Conservation (phyloP, 495 filamentous ascomycete genomes). For the Podospora australis region DNA sequence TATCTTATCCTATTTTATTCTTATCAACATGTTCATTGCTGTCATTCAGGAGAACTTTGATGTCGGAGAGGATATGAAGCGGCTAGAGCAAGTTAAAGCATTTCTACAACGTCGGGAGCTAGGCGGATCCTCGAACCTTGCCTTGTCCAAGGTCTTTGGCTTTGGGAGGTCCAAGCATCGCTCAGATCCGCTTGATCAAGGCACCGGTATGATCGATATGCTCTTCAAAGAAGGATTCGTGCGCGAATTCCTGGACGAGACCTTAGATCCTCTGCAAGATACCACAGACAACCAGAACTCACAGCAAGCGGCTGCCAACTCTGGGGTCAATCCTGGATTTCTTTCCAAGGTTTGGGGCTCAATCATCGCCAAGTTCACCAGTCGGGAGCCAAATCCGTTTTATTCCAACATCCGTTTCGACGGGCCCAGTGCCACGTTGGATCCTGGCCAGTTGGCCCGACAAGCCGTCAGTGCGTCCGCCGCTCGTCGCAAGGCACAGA, state of each 20-base stretch:
- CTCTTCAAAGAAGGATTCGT: constrained; percentile 92
- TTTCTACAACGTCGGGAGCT: constrained; percentile 91
- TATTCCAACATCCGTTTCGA: constrained; percentile 76
- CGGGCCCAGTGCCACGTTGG: constrained; percentile 64
- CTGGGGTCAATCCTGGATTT: constrained; percentile 43
- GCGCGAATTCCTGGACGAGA: constrained; percentile 86
- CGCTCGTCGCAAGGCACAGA: constrained; percentile 75
- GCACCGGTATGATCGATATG: constrained; percentile 86
- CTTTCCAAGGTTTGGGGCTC: constrained; percentile 54
- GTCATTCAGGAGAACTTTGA: constrained; percentile 99
- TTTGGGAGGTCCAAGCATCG: constrained; percentile 59
- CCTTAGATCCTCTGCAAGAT: constrained; percentile 37
- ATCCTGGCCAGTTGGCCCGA: constrained; percentile 78
- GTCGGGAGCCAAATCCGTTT: constrained; percentile 87
- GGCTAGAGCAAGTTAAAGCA: constrained; percentile 86
- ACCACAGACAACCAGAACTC: constrained; percentile 33
- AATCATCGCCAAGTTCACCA: constrained; percentile 44
- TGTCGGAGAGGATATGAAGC: constrained; percentile 98
- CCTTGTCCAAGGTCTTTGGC: constrained; percentile 81
- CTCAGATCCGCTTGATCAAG: constrained; percentile 82
- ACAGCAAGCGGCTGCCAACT: constrained; percentile 16
- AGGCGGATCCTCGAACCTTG: constrained; percentile 62
- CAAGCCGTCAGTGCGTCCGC: constrained; percentile 81
- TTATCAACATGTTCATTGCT: constrained; percentile 99
- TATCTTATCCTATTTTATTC: constrained; percentile 89